Evolutionary conservation across 768 basidiomycete species (phyloP), one percentile per base, ranked within the genome.

Genomic region (Lactarius hatsudake): DNA sequence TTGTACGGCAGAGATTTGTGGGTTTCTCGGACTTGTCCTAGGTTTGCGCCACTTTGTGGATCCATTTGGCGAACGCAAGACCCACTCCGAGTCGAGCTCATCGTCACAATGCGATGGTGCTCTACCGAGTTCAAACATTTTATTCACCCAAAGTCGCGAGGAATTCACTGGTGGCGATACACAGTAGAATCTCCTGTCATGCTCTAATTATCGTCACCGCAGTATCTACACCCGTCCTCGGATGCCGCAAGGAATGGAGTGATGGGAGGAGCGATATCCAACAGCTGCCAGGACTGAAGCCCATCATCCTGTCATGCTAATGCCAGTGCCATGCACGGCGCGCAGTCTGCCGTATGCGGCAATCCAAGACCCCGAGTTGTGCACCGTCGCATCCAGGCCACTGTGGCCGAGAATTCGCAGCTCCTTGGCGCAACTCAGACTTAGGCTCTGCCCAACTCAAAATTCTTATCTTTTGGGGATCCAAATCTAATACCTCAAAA

Each of bases 161-260:
- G 30, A 26, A 38, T 61, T 57, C 28, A 45, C 23, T 17, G 51
- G 23, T 26, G 23, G 8, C 43, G 56, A 42, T 51, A 30, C 55
- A 63, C 57, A 36, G 36, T 30, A 40, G 1, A 51, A 48, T 56
- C 2, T 18, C 30, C 30, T 20, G 32, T 55, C 51, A 59, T 63
- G 61, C 62, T 32, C 36, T 40, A 63, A 63, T 54, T 42, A 36
- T 56, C 38, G 53, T 53, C 51, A 53, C 57, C 17, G 65, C 36
- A 8, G 36, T 51, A 51, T 51, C 23, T 26, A 48, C 45, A 28
- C 36, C 5, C 17, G 23, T 59, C 40, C 48, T 12, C 26, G 9
- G 56, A 43, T 38, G 10, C 18, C 34, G 38, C 48, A 20, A 56
- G 36, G 30, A 48, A 53, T 67, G 45, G 62, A 42, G 36, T 56